Evolutionary conservation across 306 rosid species (phyloP).

Genomic region (Rosa rugosa): DNA sequence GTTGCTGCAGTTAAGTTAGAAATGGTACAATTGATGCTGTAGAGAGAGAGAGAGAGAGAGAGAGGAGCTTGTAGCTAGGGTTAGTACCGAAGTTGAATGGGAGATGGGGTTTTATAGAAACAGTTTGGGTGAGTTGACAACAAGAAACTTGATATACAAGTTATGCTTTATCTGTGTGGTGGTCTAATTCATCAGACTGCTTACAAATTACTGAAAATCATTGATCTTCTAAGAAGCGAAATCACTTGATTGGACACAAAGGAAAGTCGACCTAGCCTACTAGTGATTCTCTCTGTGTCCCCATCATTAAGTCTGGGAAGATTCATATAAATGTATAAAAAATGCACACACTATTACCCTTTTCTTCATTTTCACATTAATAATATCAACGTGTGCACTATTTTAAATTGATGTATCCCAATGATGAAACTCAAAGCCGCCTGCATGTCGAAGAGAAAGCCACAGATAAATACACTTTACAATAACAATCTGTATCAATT

Average conservation of each 20-base stretch:
- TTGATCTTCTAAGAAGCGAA: conserved; percentile 11
- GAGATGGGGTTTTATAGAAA: conserved; percentile 19
- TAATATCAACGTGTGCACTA: background rate
- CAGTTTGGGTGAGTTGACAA: conserved; percentile 14
- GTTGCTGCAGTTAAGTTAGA: background rate
- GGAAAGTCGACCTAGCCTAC: conserved; percentile 25
- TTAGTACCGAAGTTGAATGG: background rate
- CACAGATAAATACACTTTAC: background rate
- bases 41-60: background rate
- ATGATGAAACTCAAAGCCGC: background rate
- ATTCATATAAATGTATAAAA: background rate
- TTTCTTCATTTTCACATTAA: background rate
- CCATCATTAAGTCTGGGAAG: background rate
- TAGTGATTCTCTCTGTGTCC: conserved; percentile 11
- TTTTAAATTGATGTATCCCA: background rate
- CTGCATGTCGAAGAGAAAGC: background rate
- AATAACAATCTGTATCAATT: background rate
- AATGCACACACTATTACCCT: background rate
- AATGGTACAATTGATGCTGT: background rate
- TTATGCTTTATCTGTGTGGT: conserved; percentile 24
- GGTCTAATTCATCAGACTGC: conserved; percentile 30
- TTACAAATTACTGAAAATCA: conserved; percentile 23
- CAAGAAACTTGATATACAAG: conserved; percentile 22
- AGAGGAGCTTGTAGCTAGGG: background rate
- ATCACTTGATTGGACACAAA: conserved; percentile 35